Conservation (phyloP, 2,329 filamentous ascomycete genomes). For the Laburnicola sp. region DNA sequence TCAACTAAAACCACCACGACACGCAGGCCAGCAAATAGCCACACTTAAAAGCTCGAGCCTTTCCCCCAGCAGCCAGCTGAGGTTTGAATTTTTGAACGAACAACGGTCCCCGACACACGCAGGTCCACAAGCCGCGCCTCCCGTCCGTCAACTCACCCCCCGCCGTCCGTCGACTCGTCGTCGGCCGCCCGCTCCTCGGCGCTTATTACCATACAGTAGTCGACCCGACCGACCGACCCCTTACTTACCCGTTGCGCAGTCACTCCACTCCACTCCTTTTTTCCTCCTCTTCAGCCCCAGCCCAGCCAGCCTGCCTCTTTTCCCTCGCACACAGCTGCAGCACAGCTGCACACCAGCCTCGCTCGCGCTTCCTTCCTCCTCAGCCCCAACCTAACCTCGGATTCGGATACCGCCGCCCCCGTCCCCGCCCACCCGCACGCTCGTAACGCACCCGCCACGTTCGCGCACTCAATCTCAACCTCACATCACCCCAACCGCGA, state of each 20-base stretch:
- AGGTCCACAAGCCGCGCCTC: too few relatives aligned
- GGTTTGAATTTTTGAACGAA: too few relatives aligned
- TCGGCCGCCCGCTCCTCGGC: neutral
- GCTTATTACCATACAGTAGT: too few relatives aligned
- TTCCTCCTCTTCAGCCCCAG: slow-evolving; percentile 1
- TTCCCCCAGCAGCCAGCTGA: too few relatives aligned
- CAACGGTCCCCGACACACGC: too few relatives aligned
- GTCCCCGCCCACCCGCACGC: slow-evolving; percentile 1
- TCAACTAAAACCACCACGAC: too few relatives aligned
- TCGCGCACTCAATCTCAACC: slow-evolving; percentile 15
- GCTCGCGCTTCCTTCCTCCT: neutral
- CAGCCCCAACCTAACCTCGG: neutral
- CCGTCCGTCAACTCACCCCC: neutral
- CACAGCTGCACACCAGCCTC: too few relatives aligned
- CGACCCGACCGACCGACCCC: neutral
- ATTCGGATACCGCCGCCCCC: slow-evolving; percentile 7
- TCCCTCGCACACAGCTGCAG: neutral
- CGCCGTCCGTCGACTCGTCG: neutral
- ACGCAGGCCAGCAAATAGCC: too few relatives aligned
- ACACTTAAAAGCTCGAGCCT: too few relatives aligned
- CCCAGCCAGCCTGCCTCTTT: neutral
- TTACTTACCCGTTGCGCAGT: neutral
- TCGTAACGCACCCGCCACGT: slow-evolving; percentile 4
- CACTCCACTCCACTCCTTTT: neutral
- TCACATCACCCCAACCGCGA: neutral